Base-by-base conservation (phyloP, 805 yeast genomes). In the Spathaspora girioi region DNA sequence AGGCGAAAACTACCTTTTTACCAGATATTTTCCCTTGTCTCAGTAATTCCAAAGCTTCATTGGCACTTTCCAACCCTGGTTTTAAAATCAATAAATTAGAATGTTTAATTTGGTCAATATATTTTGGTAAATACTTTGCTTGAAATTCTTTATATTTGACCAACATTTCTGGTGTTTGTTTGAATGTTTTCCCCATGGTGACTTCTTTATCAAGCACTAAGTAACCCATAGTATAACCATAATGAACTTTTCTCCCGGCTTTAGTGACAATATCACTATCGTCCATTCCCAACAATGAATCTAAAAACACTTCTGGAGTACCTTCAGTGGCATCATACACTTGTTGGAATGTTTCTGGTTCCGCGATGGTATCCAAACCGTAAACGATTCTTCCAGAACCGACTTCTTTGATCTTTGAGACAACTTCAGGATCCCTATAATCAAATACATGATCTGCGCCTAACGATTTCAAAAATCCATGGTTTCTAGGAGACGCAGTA, bases 1-100 rank as follows among this genome's bases (percentile, higher is more conserved):
- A 35, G 8, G 40, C 65, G 55, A 73, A 69, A 9, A 78, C 79
- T 50, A 78, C 54, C 61, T 79, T 79, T 54, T 71, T 74, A 48
- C 67, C 78, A 52, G 73, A 65, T 10, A 75, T 78, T 59, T 76
- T 71, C 47, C 68, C 65, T 11, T 65, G 59, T 52, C 60, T 64
- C 49, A 75, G 61, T 56, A 76, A 56, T 2, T 57, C 57, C 15
- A 76, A 60, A 8, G 76, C 80, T 49, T 69, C 70, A 43, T 73
- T 69, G 18, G 55, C 65, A 46, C 62, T 53, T 19, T 58, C 65
- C 19, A 67, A 59, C 7, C 71, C 73, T 6, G 59, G 46, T 38
- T 54, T 17, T 49, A 69, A 62, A 11, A 68, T 67, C 48, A 46
- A 53, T 52, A 69, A 61, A 31, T 55, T 51, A 9, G 65, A 47